Base-by-base conservation (phyloP, 345 rosid species). In the Moricandia moricandioides region DNA sequence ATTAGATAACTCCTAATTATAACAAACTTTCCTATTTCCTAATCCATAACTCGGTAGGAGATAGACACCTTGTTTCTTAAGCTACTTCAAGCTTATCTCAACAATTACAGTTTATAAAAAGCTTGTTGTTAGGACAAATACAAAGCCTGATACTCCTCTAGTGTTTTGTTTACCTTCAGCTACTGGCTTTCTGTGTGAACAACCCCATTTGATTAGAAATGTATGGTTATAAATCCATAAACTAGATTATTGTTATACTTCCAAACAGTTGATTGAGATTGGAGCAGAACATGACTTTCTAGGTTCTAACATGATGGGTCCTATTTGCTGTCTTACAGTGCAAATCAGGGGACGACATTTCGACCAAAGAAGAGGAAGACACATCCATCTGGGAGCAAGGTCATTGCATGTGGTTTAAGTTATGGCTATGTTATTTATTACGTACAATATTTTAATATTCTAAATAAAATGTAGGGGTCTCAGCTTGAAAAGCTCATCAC, bases 381-480 rank as follows among this genome's bases (percentile, higher is more conserved):
- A 75, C 86, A 83, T n/a, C 86, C 90, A 18, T 83, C 84, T 5
- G 94, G 87, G 73, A 93, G 90, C 74, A 86, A 87, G 96, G 94
- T 93, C 70, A 34, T 87, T 82, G 31, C 16, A 43, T 27, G 14
- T 70, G 11, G 39, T 14, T 58, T 57, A 9, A 24, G 14, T 9
- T 57, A 58, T 33, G 60, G 17, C 17, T 65, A 2, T 60, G 21
- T 59, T 11, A 7, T 47, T 47, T 47, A 62, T 55, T 9, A 21
- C 31, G 6, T 24, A 24, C 26, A 13, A 45, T 16, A 11, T 13
- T 71, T 52, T 26, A 72, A 27, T 10, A 47, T 14, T 60, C 70
- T 67, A 2, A n/a, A 64, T 34, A 11, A 75, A 31, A 64, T 76
- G 74, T 88, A 91, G 91, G 89, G 88, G 34, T 89, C 89, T 24